phyloP scores from a whole-genome alignment of 805 yeast species.

The Kazachstania psychrophila region DNA sequence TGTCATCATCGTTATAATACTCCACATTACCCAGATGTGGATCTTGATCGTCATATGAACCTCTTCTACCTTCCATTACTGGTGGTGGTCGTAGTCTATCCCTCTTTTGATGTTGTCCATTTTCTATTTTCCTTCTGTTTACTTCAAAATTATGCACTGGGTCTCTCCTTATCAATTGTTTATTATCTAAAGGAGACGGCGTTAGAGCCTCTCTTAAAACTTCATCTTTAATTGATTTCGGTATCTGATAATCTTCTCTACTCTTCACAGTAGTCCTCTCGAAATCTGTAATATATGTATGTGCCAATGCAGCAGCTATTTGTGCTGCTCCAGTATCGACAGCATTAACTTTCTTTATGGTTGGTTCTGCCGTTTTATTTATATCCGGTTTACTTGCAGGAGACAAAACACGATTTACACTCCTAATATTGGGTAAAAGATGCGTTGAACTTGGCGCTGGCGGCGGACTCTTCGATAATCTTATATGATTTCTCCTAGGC shows the following conservation, averaged over 20 bases:
- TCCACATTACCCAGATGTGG: too few relatives aligned
- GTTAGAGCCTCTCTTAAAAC: conserved; percentile 1
- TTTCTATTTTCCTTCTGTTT: background rate
- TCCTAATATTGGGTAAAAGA: too few relatives aligned
- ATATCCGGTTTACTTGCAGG: too few relatives aligned
- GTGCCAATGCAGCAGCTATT: conserved; percentile 22
- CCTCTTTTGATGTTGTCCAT: background rate
- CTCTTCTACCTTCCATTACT: background rate
- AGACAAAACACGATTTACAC: background rate
- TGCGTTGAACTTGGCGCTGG: background rate
- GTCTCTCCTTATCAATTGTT: background rate
- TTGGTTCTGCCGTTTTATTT: background rate
- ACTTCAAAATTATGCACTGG: background rate
- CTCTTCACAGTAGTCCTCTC: conserved; percentile 4
- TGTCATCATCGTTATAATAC: too few relatives aligned
- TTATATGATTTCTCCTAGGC: background rate
- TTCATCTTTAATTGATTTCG: conserved; percentile 1
- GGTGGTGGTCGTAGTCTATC: conserved; percentile 2
- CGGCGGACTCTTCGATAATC: background rate
- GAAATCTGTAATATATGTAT: conserved; percentile 8
- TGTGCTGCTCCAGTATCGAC: conserved; percentile 4
- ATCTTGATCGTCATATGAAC: too few relatives aligned
- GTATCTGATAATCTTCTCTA: background rate
- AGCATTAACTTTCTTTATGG: background rate
- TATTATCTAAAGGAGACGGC: background rate